phyloP scores from a whole-genome alignment of 805 yeast genomes.

The Wickerhamomyces queroliae region DNA sequence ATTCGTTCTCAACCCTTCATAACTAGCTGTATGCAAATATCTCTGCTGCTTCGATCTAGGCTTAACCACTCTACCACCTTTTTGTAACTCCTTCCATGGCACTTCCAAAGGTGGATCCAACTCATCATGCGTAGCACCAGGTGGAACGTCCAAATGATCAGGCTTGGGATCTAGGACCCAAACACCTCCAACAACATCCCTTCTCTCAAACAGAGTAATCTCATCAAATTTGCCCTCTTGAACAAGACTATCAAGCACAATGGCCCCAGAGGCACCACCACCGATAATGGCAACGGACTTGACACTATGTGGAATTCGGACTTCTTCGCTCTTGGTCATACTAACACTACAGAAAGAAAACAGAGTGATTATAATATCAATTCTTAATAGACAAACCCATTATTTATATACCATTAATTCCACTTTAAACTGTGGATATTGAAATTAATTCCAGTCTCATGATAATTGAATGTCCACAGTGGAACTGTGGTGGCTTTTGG shows the following conservation, averaged over 20 bases:
- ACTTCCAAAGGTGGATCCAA: constrained; percentile 23
- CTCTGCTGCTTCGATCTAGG: constrained; percentile 15
- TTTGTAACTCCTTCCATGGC: constrained; percentile 4
- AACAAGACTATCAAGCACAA: constrained; percentile 32
- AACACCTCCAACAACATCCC: constrained; percentile 35
- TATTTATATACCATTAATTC: too few relatives aligned
- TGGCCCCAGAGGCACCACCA: constrained; percentile 47
- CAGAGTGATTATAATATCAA: too few relatives aligned
- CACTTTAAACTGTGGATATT: too few relatives aligned
- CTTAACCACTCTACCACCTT: not conserved
- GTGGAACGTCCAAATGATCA: constrained; percentile 16
- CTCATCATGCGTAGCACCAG: constrained; percentile 20
- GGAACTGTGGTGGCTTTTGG: too few relatives aligned
- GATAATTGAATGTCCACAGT: too few relatives aligned
- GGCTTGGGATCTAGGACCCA: constrained; percentile 32
- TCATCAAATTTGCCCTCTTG: constrained; percentile 27
- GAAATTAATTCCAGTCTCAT: too few relatives aligned
- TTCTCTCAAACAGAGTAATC: constrained; percentile 36
- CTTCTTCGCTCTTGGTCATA: not conserved
- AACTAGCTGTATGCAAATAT: constrained; percentile 26
- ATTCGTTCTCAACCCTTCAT: constrained; percentile 30
- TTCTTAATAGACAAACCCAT: too few relatives aligned
- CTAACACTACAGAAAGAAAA: too few relatives aligned
- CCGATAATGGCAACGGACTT: constrained; percentile 38
- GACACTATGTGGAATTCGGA: constrained; percentile 1